These are phyloP conservation scores for Globisporangium okanoganense DNA, from an alignment of 352 stramenopile genomes.

Conservation along the genomic window DNA sequence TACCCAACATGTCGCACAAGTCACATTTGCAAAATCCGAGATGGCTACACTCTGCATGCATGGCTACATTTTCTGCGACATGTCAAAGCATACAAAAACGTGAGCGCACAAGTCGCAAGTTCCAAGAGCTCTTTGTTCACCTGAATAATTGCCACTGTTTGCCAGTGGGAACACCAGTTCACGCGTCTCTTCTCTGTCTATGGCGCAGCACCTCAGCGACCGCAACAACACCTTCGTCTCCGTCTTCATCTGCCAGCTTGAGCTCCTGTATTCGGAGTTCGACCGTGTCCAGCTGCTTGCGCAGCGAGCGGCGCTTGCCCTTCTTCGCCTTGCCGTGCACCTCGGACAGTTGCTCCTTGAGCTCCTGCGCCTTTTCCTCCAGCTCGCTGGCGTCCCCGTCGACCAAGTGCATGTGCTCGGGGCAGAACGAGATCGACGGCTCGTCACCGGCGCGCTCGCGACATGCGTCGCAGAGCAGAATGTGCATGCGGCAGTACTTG, in stretches of 20 bases:
- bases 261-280: constrained; percentile 53
- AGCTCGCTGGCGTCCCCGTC: constrained; percentile 38
- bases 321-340: constrained; percentile 53
- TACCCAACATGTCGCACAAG: background rate
- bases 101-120: background rate
- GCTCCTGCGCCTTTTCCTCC: constrained; percentile 19
- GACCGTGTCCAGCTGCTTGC: constrained; percentile 77
- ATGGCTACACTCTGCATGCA: constrained; percentile 1
- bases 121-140: background rate
- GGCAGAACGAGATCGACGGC: constrained; percentile 39
- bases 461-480: constrained; percentile 67
- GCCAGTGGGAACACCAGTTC: too few relatives aligned
- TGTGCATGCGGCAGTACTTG: constrained; percentile 74
- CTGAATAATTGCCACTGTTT: background rate
- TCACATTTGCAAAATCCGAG: background rate
- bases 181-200: background rate
- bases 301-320: constrained; percentile 65
- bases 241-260: background rate
- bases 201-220: background rate
- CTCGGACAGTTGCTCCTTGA: constrained; percentile 28
- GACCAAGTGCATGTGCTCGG: constrained; percentile 51
- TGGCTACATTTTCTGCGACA: background rate
- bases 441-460: constrained; percentile 23
- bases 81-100: background rate
- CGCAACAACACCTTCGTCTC: background rate